Evolutionary conservation across 352 stramenopile genomes (phyloP), one percentile per base, ranked within the genome.

Genomic region (Pythium aquatile): DNA sequence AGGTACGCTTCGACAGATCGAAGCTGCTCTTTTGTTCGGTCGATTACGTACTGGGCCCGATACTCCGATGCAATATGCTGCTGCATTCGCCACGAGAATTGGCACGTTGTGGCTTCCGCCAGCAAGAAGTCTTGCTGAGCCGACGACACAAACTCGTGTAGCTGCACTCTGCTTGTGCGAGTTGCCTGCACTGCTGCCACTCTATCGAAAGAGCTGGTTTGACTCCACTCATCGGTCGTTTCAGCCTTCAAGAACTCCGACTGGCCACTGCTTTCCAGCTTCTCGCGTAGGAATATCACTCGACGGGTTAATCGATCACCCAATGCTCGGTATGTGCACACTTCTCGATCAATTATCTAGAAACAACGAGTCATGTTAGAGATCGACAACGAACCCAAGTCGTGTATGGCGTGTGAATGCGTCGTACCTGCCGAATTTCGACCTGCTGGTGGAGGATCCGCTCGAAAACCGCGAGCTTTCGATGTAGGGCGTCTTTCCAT

Each of bases 51-150:
- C 40, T 75, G 32, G 5, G 69, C 63, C 3, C 74, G 74, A 29
- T 61, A 58, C 5, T 39, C 49, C 4, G 68, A 73, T 3, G 74
- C 63, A 9, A 62, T 20, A 32, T 81, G 69, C 24, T 74, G 66
- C 37, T 77, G 74, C 49, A 69, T 61, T 4, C 69, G 69, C 74
- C 74, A 81, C 3, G 57, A 55, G 17, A 81, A 63, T 28, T 77
- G 69, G 35, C 74, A 76, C 14, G 72, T 40, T 5, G 53, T 68
- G 2, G 60, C 72, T 48, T 81, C 74, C 0, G 61, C 40, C 5
- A 20, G 11, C 10, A 81, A 33, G 51, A 66, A 32, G 30, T 75
- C 42, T 48, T 63, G 17, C 33, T 62, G 44, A n/a, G 62, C 26
- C 52, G 62, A 35, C 4, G n/a, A 7, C 10, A 72, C 66, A 30